A percentile compares a stretch with the other conserved stretches of the same genome.
phyloP scores from a whole-genome alignment of 1,139 yeast species.

The Yamadazyma taylorii region DNA sequence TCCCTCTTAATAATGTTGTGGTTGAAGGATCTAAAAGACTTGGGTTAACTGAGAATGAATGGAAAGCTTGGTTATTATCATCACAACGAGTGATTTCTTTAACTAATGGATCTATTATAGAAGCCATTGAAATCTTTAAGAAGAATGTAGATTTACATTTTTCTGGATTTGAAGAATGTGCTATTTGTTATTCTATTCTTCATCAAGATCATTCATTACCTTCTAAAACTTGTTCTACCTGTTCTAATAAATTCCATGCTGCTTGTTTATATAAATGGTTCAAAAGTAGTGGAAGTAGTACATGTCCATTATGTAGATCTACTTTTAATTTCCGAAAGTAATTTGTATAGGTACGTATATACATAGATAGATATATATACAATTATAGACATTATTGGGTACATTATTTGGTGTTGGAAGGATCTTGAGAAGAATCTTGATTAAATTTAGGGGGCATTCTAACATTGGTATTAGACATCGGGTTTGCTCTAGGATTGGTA shows the following conservation, averaged over 20 bases:
- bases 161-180: constrained; percentile 93
- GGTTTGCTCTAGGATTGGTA: not conserved
- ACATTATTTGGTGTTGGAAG: too few relatives aligned
- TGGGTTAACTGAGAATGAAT: constrained; percentile 89
- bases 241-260: constrained; percentile 94
- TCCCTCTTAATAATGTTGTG: constrained; percentile 70
- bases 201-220: constrained; percentile 93
- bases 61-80: constrained; percentile 95
- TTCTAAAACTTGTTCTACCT: constrained; percentile 81
- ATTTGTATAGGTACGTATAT: constrained; percentile 1
- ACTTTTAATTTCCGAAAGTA: constrained; percentile 55
- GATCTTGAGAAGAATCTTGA: too few relatives aligned
- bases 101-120: constrained; percentile 76
- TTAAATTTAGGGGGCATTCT: too few relatives aligned
- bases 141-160: constrained; percentile 81
- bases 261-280: constrained; percentile 98
- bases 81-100: constrained; percentile 78
- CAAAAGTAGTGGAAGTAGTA: constrained; percentile 85
- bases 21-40: constrained; percentile 79
- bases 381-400: too few relatives aligned
- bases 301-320: constrained; percentile 93
- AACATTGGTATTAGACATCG: too few relatives aligned
- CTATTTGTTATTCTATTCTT: constrained; percentile 88
- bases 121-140: constrained; percentile 79
- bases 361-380: not conserved